phyloP scores from a whole-genome alignment of 176 grass and related monocot species.

The Phragmites australis region DNA sequence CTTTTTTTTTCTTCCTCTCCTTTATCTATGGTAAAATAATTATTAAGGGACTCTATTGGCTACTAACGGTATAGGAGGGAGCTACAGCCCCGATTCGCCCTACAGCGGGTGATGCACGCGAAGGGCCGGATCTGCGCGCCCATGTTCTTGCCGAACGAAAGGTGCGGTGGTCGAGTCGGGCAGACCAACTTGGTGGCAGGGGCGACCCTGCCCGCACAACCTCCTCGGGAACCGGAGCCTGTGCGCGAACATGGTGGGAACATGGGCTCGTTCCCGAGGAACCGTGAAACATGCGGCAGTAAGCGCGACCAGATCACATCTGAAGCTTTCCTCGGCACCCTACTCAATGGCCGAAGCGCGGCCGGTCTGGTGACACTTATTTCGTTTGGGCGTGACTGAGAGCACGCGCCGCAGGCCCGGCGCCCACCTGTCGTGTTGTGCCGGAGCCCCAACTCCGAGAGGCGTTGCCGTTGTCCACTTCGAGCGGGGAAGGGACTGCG shows the following conservation, averaged over 20 bases:
- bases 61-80: too few species aligned
- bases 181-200: not conserved
- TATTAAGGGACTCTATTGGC: too few species aligned
- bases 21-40: too few species aligned
- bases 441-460: too few species aligned
- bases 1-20: too few species aligned
- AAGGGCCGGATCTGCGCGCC: not conserved
- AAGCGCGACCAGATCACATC: not conserved
- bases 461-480: not conserved
- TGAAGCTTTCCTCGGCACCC: not conserved
- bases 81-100: too few species aligned
- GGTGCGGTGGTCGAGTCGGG: not conserved
- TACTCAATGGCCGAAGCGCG: too few species aligned
- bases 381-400: too few species aligned
- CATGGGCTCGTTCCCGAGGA: not conserved
- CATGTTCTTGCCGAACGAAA: not conserved
- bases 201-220: not conserved
- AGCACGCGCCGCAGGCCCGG: too few species aligned
- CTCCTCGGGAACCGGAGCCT: conserved; percentile 15
- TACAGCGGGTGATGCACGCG: not conserved
- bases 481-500: too few species aligned
- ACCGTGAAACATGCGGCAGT: not conserved
- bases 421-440: too few species aligned
- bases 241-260: conserved; percentile 30
- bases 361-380: not conserved